phyloP scores from a whole-genome alignment of 805 yeast species.

The Hyphopichia homilentoma region DNA sequence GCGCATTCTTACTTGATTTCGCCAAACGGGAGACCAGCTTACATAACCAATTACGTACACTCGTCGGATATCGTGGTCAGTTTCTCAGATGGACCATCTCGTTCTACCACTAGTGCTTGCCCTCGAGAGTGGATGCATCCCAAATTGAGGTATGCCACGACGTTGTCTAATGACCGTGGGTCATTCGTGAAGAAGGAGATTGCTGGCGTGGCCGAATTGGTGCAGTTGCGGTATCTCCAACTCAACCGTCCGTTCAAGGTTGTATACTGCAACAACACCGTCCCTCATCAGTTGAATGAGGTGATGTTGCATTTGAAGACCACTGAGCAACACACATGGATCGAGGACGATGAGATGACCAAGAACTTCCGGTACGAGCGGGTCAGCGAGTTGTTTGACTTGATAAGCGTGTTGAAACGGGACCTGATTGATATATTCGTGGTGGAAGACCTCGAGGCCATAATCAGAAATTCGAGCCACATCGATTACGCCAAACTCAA shows the following conservation, averaged over 20 bases:
- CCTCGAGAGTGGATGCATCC: no score
- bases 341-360: neutral
- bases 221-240: no score
- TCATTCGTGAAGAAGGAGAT: no score
- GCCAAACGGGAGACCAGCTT: no score
- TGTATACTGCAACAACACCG: constrained; percentile 1
- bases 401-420: neutral
- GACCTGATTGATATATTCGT: neutral
- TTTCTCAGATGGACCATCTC: no score
- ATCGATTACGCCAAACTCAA: neutral
- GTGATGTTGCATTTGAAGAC: neutral
- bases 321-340: neutral
- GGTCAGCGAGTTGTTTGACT: neutral
- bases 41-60: no score
- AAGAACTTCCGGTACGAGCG: neutral
- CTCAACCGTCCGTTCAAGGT: neutral
- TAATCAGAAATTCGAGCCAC: neutral
- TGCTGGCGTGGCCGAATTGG: no score
- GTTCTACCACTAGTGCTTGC: no score
- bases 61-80: no score
- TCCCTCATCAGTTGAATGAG: neutral
- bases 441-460: neutral
- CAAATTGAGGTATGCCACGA: no score
- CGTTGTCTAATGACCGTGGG: no score
- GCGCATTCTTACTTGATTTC: no score